Percentiles rank a stretch among this genome's conserved stretches.
These are phyloP conservation scores for Boletus vermiculosoides DNA, from an alignment of 768 basidiomycete species.

Conservation along the genomic window DNA sequence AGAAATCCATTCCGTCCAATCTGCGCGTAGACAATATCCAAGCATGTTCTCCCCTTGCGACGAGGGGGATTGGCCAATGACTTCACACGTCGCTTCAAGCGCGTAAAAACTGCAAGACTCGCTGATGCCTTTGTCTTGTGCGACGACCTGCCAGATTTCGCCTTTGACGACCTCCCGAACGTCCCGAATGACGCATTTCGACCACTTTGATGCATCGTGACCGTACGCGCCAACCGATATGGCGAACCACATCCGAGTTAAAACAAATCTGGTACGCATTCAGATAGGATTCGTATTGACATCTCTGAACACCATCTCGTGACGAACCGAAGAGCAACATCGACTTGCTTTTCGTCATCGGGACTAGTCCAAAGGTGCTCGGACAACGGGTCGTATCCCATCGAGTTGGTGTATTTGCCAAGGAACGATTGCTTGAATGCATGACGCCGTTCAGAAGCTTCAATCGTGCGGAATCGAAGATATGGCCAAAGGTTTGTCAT, in stretches of 20 bases:
- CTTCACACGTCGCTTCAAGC: conserved; percentile 72
- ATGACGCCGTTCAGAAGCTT: conserved; percentile 37
- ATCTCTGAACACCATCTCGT: background rate
- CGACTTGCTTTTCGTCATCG: conserved; percentile 55
- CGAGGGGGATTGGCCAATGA: conserved; percentile 47
- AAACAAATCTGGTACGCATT: conserved; percentile 49
- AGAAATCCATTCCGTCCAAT: conserved; percentile 65
- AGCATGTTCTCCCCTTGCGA: background rate
- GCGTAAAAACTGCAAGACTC: conserved; percentile 47
- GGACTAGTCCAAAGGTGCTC: conserved; percentile 57
- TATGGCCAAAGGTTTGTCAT: conserved; percentile 77
- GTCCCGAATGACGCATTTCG: conserved; percentile 41
- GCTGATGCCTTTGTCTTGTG: conserved; percentile 20
- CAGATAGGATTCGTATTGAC: background rate
- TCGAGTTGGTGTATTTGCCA: conserved; percentile 30
- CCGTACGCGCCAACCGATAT: conserved; percentile 49
- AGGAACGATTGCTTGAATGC: conserved; percentile 54
- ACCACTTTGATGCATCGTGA: conserved; percentile 35
- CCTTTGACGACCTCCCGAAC: conserved; percentile 50
- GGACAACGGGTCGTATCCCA: conserved; percentile 38
- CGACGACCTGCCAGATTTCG: conserved; percentile 61
- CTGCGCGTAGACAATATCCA: conserved; percentile 42
- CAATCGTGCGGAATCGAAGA: conserved; percentile 48
- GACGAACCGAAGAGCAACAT: conserved; percentile 54
- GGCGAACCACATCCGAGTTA: conserved; percentile 62